Evolutionary conservation across 2,329 filamentous ascomycete genomes (phyloP), one percentile per base, ranked within the genome.

Genomic region (Coniochaeta ligniaria): DNA sequence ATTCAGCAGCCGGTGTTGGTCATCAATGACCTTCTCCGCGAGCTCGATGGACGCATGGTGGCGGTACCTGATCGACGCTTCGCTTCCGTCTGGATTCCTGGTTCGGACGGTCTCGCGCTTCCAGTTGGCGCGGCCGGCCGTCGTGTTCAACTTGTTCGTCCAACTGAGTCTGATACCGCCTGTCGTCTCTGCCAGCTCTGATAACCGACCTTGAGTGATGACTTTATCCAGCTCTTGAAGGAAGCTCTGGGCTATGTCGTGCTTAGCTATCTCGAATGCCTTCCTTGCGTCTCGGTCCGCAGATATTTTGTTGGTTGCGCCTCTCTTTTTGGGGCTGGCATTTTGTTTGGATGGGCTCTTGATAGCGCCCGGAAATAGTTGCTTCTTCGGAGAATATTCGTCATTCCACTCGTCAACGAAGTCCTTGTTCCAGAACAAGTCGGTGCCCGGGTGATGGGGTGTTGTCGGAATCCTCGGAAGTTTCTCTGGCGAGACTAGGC

Each of bases 41-140:
- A 98, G 84, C 71, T 98, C 93, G 69, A 98, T 96, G 17, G 81
- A 85, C 11, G 91, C 92, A 71, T 94, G 86, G 66, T 83, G 81
- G 20, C 76, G 75, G 66, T 80, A 71, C 14, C 67, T 71, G 17
- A 59, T 59, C 11, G 65, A 69, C 2, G 68, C 65, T 17, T 68
- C 67, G 17, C 58, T 38, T 17, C 43, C 56, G 60, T 28, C 61
- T 22, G 31, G 59, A 3, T 66, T 58, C 59, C 68, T 70, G 58
- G 70, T 71, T 64, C 74, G 75, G 16, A 80, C 72, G 14, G 80
- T 82, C 68, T 88, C 86, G 24, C 84, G 80, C 65, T 82, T 85
- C 88, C 89, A 92, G 67, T 84, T 87, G 31, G 90, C 90, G 45
- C 89, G 81, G 0, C 91, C 91, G 16, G 91, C 91, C 0, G 91